Conservation (phyloP, 306 rosid genomes). For the Senna siamea region DNA sequence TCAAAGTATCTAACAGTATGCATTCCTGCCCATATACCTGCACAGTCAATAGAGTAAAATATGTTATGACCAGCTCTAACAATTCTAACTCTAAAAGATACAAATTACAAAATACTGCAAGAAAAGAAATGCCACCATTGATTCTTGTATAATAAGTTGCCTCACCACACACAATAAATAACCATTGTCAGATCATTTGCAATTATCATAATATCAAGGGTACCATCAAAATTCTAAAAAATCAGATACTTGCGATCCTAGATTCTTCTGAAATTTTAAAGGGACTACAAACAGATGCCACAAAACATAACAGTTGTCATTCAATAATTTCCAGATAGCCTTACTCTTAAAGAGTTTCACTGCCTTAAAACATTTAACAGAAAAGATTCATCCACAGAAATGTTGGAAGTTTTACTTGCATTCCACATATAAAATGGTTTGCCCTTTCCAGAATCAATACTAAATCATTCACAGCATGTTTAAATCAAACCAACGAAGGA, state of each 20-base stretch:
- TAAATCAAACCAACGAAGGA: not conserved
- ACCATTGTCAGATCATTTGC: not conserved
- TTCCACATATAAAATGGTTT: conserved; percentile 3
- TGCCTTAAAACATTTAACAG: not conserved
- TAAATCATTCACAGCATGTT: not conserved
- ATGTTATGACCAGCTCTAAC: conserved; percentile 28
- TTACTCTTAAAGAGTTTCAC: not conserved
- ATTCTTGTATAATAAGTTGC: not conserved
- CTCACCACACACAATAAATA: not conserved
- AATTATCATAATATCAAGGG: not conserved
- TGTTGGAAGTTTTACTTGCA: not conserved
- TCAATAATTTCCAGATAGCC: conserved; percentile 18
- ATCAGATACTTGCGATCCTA: not conserved
- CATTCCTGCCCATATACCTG: conserved; percentile 99
- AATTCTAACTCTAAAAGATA: conserved; percentile 12
- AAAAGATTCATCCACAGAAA: not conserved
- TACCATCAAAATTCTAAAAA: not conserved
- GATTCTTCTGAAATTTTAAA: not conserved
- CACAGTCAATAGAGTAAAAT: conserved; percentile 34
- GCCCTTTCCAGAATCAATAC: not conserved
- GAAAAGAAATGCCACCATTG: not conserved
- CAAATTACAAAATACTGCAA: conserved; percentile 20
- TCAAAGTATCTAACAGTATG: conserved; percentile 93
- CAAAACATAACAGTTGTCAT: conserved; percentile 1
- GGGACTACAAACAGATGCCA: not conserved